Base-by-base conservation (phyloP, 805 yeast species). In the Priceomyces haplophilus region DNA sequence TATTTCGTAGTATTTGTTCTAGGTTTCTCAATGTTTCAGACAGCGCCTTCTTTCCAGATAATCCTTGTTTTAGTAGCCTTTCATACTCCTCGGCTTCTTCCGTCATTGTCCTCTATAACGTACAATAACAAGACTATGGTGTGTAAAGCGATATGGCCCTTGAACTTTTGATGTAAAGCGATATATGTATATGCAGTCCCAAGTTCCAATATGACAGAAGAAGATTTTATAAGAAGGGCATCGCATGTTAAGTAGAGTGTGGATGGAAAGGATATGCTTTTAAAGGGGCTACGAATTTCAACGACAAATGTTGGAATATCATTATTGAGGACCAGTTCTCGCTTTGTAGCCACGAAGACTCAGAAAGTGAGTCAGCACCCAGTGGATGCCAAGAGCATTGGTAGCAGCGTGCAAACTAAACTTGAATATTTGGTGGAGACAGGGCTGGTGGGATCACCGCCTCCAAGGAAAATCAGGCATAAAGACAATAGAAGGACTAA, bases 11-110 rank as follows among this genome's bases (percentile, higher is more conserved):
- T 17, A 54, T 40, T 12, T 64, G 65, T 42, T 71, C 57, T 7
- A 79, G 55, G 3, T 70, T 73, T 24, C 67, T 62, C 12, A 79
- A 63, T 50, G 67, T 73, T 1, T 78, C 79, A 1, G 82, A 82
- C 3, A 83, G 82, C 1, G 79, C 71, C 50, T 78, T 77, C 19
- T 66, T 61, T 1, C 81, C 82, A 19, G 29, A 21, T 4, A 27
- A 7, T 19, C 33, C 10, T 12, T 30, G 29, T 3, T 37, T 18
- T 13, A 44, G 19, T 15, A 44, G 35, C 21, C 37, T 35, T 12
- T 34, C 33, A 29, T 44, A 40, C 33, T 44, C 43, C 30, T 13
- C 41, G 7, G 38, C 12, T 12, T 7, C 12, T 7, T 32, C 30
- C 15, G 34, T n/a, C 43, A 44, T 44, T 27, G 15, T 27, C 33